Base-by-base conservation (phyloP, 768 basidiomycete species). In the Hygrophorus russula region DNA sequence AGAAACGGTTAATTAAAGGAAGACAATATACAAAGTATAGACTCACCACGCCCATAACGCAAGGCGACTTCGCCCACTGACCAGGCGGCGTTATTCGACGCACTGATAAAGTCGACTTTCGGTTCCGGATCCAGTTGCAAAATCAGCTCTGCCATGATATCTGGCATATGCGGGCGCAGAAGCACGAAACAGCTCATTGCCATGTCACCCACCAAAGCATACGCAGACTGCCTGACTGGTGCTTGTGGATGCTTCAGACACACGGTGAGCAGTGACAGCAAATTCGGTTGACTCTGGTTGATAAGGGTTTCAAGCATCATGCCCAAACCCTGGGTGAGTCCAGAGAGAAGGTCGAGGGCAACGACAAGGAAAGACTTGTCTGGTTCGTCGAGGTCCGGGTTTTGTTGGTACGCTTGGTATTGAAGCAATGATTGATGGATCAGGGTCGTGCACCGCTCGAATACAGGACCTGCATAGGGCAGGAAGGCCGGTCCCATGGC, bases 71-170 rank as follows among this genome's bases (percentile, higher is more conserved):
- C 96, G 35, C 96, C 96, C 20, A 96, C 92, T n/a, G 91, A 92
- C 96, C 96, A 99, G 1, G 94, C 94, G 8, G 96, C 96, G 57
- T 99, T 99, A 63, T 99, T 99, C 60, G 90, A 93, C 4, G 94
- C 96, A 51, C 90, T 93, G 49, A 98, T 80, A 56, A 92, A 91
- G 60, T 97, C 93, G 27, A 84, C 72, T 54, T 89, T 87, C 1
- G 94, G 96, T 56, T 94, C 88, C 4, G 87, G 85, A 48, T 92
- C 86, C 41, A 99, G 83, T 55, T 98, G 93, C 32, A 74, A 65
- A 48, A 87, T 85, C 43, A 99, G 72, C 57, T 92, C 86, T 12
- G 78, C 71, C 86, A 98, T 92, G 59, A 99, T 83, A 20, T 78
- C 77, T 1, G 88, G 74, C 67, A 97, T 82, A 48, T 82, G 78